Evolutionary conservation across 352 stramenopile species (phyloP).

Genomic region (Globisporangium irregulare): DNA sequence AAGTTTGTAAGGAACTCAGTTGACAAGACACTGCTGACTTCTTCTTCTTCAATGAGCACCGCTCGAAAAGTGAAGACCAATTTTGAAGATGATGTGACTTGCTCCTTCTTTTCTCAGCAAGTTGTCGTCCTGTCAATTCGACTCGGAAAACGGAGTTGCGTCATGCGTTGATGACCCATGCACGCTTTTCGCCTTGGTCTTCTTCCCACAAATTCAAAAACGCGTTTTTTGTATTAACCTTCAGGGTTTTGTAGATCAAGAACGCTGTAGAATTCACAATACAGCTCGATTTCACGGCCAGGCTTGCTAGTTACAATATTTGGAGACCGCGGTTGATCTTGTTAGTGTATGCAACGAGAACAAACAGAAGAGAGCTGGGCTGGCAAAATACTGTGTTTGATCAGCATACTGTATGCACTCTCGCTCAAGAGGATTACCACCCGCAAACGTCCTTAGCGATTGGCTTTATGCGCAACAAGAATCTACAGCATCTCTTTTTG

Average conservation of each 20-base stretch:
- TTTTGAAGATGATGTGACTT: neutral
- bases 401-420: too few relatives aligned
- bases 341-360: neutral
- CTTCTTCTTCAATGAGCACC: neutral
- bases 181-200: neutral
- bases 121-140: constrained; percentile 1
- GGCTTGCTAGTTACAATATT: too few relatives aligned
- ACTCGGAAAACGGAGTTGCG: neutral
- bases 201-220: neutral
- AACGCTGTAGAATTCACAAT: neutral
- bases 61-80: neutral
- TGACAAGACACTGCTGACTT: neutral
- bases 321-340: neutral
- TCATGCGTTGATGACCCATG: constrained; percentile 2
- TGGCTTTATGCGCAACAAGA: neutral
- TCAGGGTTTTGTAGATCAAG: neutral
- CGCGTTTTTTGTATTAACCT: neutral
- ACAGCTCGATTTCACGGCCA: neutral
- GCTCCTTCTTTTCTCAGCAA: constrained; percentile 3
- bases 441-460: neutral
- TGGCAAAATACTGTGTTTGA: neutral
- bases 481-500: neutral
- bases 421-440: neutral
- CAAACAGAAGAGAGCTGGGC: neutral
- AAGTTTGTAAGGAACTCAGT: neutral